These are phyloP conservation scores for Erodium chrysanthum DNA, from an alignment of 441 rosid genomes.

Conservation along the genomic window DNA sequence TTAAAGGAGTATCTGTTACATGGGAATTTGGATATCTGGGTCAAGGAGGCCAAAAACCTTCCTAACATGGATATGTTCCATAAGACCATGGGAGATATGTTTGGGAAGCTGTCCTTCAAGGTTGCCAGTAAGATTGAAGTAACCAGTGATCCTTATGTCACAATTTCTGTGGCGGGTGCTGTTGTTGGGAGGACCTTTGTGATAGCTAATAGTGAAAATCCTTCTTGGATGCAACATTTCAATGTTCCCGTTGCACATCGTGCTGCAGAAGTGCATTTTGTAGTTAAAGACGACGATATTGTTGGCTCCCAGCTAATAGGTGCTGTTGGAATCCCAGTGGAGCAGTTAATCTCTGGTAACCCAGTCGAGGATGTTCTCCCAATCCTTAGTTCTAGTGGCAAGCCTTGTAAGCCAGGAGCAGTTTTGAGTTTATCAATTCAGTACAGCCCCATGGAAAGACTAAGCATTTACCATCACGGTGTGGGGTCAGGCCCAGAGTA, in stretches of 20 bases:
- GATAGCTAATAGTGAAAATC: conserved; percentile 69
- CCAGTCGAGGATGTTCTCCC: conserved; percentile 59
- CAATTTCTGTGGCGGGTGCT: conserved; percentile 49
- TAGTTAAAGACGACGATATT: conserved; percentile 85
- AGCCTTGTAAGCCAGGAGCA: conserved; percentile 83
- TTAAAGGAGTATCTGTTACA: conserved; percentile 34
- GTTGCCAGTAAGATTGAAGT: conserved; percentile 41
- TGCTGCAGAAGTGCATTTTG: conserved; percentile 73
- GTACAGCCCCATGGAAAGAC: conserved; percentile 54
- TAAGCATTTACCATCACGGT: conserved; percentile 57
- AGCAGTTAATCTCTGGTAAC: conserved; percentile 51
- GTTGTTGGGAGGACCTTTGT: conserved; percentile 75
- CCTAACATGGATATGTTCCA: conserved; percentile 97
- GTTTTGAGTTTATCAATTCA: conserved; percentile 58
- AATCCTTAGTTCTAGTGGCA: conserved; percentile 45
- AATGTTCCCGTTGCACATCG: conserved; percentile 76
- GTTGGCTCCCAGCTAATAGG: conserved; percentile 88
- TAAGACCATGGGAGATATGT: conserved; percentile 60
- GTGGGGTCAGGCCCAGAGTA: conserved; percentile 83
- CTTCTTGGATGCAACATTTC: conserved; percentile 84
- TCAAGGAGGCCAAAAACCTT: conserved; percentile 58
- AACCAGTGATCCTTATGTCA: conserved; percentile 91
- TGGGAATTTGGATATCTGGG: conserved; percentile 79
- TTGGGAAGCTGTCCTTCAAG: conserved; percentile 35
- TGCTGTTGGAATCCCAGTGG: conserved; percentile 59